Conservation (phyloP, 2,329 filamentous ascomycete species). For the Hymenoscyphus scutula region DNA sequence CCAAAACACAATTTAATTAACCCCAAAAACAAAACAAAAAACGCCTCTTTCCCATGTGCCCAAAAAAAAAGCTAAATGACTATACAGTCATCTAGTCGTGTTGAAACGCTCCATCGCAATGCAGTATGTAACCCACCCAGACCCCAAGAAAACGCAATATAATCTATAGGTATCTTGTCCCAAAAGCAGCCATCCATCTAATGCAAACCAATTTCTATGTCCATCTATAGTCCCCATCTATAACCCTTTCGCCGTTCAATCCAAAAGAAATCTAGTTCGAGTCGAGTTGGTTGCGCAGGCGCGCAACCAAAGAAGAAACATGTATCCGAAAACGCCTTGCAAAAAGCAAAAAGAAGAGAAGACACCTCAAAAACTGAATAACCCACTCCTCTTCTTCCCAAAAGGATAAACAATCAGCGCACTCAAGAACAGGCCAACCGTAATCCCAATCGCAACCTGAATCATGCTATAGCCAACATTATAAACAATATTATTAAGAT, state of each 20-base stretch:
- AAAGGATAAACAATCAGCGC: conserved; percentile 42
- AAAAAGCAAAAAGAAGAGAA: background rate
- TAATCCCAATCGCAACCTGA: conserved; percentile 43
- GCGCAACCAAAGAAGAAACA: background rate
- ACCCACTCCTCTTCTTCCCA: conserved; percentile 41
- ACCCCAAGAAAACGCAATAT: background rate
- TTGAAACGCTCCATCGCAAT: background rate
- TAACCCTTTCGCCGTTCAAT: background rate
- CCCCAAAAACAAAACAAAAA: background rate
- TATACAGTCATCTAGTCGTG: background rate
- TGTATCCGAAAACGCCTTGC: background rate
- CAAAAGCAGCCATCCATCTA: background rate
- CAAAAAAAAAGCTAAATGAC: background rate
- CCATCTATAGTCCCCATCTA: background rate
- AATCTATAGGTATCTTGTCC: background rate
- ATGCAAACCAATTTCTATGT: background rate
- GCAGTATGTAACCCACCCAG: background rate
- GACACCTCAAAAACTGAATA: conserved; percentile 40
- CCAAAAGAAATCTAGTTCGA: background rate
- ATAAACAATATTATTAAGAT: conserved; percentile 40
- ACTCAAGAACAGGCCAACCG: conserved; percentile 42
- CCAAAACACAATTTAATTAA: background rate
- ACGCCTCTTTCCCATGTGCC: background rate
- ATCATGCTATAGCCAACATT: conserved; percentile 43
- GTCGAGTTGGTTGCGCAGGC: background rate